A percentile compares a stretch with the other conserved stretches of the same genome.
These are phyloP conservation scores for Trypanosoma cruzi DNA, from an alignment of 208 protist genomes.

Conservation along the genomic window DNA sequence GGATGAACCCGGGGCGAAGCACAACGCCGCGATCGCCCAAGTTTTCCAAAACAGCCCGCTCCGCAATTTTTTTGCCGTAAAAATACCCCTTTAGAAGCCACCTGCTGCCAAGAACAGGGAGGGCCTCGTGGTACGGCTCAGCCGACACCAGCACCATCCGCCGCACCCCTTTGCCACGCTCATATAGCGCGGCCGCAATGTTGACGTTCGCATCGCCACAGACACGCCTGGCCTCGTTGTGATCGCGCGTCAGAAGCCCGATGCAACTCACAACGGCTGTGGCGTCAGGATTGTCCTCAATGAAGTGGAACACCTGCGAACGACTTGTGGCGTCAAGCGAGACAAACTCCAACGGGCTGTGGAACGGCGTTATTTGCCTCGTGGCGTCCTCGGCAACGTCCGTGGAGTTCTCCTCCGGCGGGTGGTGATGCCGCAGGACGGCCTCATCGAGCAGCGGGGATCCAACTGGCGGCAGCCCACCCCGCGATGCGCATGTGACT, in stretches of 20 bases:
- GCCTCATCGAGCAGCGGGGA: slow-evolving; percentile 23
- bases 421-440: slow-evolving; percentile 5
- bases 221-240: slow-evolving; percentile 57
- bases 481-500: slow-evolving; percentile 71
- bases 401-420: not conserved
- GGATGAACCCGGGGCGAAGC: slow-evolving; percentile 78
- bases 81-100: slow-evolving; percentile 83
- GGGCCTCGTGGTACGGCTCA: slow-evolving; percentile 48
- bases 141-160: slow-evolving; percentile 83
- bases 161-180: slow-evolving; percentile 35
- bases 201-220: slow-evolving; percentile 84
- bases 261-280: slow-evolving; percentile 70
- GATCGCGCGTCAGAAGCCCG: slow-evolving; percentile 66
- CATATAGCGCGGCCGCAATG: slow-evolving; percentile 69
- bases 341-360: slow-evolving; percentile 63
- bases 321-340: slow-evolving; percentile 65
- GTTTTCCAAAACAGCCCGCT: slow-evolving; percentile 72
- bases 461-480: slow-evolving; percentile 42
- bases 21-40: slow-evolving; percentile 50
- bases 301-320: slow-evolving; percentile 67
- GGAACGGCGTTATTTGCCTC: slow-evolving; percentile 23
- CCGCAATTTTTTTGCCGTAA: slow-evolving; percentile 74
- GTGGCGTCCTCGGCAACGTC: slow-evolving; percentile 26
- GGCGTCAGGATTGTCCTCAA: slow-evolving; percentile 81
- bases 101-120: slow-evolving; percentile 35